Evolutionary conservation across 352 stramenopile genomes (phyloP), one percentile per base, ranked within the genome.

Genomic region (Globisporangium abappressorium): DNA sequence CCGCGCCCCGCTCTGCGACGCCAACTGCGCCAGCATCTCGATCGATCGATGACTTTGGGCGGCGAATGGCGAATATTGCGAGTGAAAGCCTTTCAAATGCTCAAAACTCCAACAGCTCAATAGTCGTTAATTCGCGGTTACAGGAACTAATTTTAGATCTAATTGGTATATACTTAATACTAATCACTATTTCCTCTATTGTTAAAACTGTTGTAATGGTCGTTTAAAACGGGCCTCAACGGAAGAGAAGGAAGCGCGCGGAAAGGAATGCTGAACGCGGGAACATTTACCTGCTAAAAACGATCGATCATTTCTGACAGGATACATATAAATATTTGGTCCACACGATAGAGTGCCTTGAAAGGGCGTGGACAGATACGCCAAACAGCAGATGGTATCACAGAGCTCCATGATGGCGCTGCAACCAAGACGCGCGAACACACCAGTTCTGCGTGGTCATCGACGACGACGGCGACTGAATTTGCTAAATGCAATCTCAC

Each of bases 61-160:
- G 56, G 56, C 33, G 56, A 62, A 62, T 62, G 33, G 56, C 56
- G 53, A 58, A 24, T 38, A 15, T 30, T 34, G 53, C 26, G 7
- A 47, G 14, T 59, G 64, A 53, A 62, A 55, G 46, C 59, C 46
- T 65, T 65, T 65, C 59, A 65, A 65, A 65, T 20, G 2, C 41
- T 55, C 59, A 65, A 65, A 65, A 53, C 43, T 14, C 15, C 33
- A 49, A 26, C 56, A 62, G 15, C n/a, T 62, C 33, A 8, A 24
- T 1, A 8, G n/a, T 1, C 2, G 4, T 14, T 62, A 62, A 47
- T 47, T 49, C 4, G 1, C 1, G n/a, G 30, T 9, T 8, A 12
- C 1, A 11, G 5, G 0, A 0, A 5, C 2, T 62, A 49, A 62
- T 49, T 24, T 47, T 8, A n/a, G 15, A 3, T 1, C 3, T 49